Percentiles rank a stretch among this genome's conserved stretches.
Conservation (phyloP, 2,329 filamentous ascomycete species). For the Seiridium cupressi region DNA sequence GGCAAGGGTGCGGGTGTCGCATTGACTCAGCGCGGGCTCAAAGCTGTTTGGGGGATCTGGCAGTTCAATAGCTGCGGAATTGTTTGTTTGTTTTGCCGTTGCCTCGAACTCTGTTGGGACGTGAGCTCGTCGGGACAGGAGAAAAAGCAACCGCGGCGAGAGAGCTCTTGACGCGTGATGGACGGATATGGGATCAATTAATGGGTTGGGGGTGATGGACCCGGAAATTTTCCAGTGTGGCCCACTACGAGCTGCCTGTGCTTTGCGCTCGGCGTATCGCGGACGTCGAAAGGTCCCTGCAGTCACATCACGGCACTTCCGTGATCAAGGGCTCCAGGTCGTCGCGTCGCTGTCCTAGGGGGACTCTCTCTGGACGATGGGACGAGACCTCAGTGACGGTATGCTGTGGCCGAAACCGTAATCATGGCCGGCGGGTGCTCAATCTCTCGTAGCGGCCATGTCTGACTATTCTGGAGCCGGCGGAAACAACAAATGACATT, state of each 20-base stretch:
- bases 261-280: neutral
- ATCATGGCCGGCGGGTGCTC: no score
- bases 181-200: neutral
- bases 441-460: no score
- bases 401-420: no score
- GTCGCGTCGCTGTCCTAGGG: no score
- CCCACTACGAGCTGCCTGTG: neutral
- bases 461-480: no score
- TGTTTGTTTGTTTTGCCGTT: neutral
- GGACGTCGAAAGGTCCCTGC: neutral
- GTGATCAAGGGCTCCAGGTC: no score
- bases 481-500: no score
- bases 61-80: no score
- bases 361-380: no score
- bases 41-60: no score
- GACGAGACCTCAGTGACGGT: no score
- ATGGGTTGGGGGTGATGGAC: neutral
- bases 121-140: neutral
- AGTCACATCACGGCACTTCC: neutral
- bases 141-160: neutral
- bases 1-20: constrained; percentile 1
- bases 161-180: neutral
- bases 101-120: neutral
- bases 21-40: constrained; percentile 1
- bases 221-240: constrained; percentile 4